Evolutionary conservation across 495 filamentous ascomycete genomes (phyloP), one percentile per base, ranked within the genome.

Genomic region (Filosporella fistucella): DNA sequence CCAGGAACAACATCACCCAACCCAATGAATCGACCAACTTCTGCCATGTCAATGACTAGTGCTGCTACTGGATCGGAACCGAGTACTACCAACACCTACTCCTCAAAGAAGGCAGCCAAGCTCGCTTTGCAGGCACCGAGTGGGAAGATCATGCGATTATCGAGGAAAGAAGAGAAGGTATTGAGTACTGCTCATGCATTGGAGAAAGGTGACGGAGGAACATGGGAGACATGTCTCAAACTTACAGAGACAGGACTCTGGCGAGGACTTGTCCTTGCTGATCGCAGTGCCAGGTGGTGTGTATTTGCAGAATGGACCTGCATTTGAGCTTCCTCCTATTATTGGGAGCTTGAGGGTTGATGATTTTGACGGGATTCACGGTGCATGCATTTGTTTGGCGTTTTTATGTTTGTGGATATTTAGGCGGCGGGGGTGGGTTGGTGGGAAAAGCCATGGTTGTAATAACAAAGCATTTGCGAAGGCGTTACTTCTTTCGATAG

Each of bases 191-290:
- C 57, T 62, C 37, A 69, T 58, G 6, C 48, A 42, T 35, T 56
- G 4, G 74, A 71, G 2, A 81, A 78, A 38, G 82, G 81, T 4
- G 88, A 91, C 44, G 88, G 89, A 12, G 88, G 85, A 36, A 77
- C 84, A 0, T 98, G 94, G 94, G 93, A 98, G 68, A 98, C 91
- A 6, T 93, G 97, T 35, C 95, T 89, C 64, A 98, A 98, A 71
- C 89, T 91, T 64, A 88, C 88, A 0, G 93, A 98, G 61, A 74
- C 82, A 22, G 93, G 93, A 0, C 76, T 84, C 21, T 98, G 93
- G 93, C 80, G 93, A 49, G 94, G 89, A 1, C 66, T 99, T 43
- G 93, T 99, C 51, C 74, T 99, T 16, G 93, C 93, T 11, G 93
- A 99, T 72, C 77, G 93, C 44, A 96, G 87, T 51, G 94, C 91